Conservation (phyloP, 352 stramenopile genomes). For the Globisporangium rhizosaccharum region DNA sequence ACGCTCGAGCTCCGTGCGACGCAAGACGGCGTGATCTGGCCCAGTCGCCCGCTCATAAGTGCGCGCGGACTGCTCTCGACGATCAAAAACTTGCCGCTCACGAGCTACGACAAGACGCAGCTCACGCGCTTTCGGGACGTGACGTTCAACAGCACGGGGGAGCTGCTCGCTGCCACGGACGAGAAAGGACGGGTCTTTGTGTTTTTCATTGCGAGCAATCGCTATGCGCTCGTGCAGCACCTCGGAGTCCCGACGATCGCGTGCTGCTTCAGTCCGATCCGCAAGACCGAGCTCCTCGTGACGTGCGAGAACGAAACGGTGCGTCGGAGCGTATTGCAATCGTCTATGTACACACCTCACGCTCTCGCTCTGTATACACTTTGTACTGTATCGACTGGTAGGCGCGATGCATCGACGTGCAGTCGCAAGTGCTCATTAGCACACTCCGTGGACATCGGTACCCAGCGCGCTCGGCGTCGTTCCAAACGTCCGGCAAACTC, state of each 20-base stretch:
- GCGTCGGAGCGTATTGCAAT: not conserved
- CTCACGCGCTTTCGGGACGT: slow-evolving; percentile 50
- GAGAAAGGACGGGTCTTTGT: slow-evolving; percentile 78
- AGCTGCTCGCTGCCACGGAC: slow-evolving; percentile 62
- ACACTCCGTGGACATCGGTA: slow-evolving; percentile 66
- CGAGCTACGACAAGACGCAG: slow-evolving; percentile 44
- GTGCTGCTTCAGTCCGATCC: slow-evolving; percentile 67
- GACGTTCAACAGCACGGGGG: slow-evolving; percentile 60
- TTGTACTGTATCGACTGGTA: slow-evolving; percentile 3
- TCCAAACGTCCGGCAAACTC: slow-evolving; percentile 66
- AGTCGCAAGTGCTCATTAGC: slow-evolving; percentile 67
- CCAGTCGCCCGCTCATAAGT: slow-evolving; percentile 61
- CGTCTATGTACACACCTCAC: not conserved
- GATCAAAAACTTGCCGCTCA: slow-evolving; percentile 59
- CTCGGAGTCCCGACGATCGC: slow-evolving; percentile 48
- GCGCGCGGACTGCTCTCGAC: slow-evolving; percentile 60
- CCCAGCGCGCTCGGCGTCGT: slow-evolving; percentile 48
- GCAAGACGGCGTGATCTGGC: slow-evolving; percentile 72
- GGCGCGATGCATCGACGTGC: slow-evolving; percentile 70
- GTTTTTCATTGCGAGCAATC: slow-evolving; percentile 71
- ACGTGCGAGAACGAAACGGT: slow-evolving; percentile 82
- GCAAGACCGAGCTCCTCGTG: slow-evolving; percentile 70
- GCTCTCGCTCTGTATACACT: not conserved
- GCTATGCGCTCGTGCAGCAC: slow-evolving; percentile 69
- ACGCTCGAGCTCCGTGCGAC: slow-evolving; percentile 61